Evolutionary conservation across 2,329 filamentous ascomycete species (phyloP).

Genomic region (Botrytis cinerea): DNA sequence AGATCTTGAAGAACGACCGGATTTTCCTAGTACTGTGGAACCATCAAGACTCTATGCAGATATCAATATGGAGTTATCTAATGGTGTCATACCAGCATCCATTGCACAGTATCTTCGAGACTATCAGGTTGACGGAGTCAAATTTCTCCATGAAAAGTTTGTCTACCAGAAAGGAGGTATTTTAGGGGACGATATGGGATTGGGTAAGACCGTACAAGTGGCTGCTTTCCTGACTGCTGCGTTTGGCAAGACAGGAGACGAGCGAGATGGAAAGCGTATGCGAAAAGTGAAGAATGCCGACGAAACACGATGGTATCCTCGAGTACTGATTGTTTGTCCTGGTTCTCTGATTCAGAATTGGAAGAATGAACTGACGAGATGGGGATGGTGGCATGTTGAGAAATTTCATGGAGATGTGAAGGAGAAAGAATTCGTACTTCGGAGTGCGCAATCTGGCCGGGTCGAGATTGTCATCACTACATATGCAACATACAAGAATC

Average conservation of each 20-base stretch:
- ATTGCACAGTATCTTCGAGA: slow-evolving; percentile 90
- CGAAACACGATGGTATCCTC: slow-evolving; percentile 72
- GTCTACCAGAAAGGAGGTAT: slow-evolving; percentile 84
- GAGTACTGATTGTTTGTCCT: slow-evolving; percentile 82
- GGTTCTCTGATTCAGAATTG: slow-evolving; percentile 89
- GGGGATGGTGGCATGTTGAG: slow-evolving; percentile 95
- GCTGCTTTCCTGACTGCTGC: slow-evolving; percentile 88
- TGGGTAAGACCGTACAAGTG: slow-evolving; percentile 96
- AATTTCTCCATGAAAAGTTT: slow-evolving; percentile 85
- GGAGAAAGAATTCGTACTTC: slow-evolving; percentile 71
- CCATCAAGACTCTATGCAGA: slow-evolving; percentile 73
- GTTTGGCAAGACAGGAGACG: slow-evolving; percentile 91
- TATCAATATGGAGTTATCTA: slow-evolving; percentile 72
- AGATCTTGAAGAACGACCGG: slow-evolving; percentile 67
- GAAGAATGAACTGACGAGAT: slow-evolving; percentile 80
- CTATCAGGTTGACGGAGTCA: slow-evolving; percentile 84
- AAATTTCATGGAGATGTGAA: slow-evolving; percentile 70
- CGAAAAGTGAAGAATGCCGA: slow-evolving; percentile 72
- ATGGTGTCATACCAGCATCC: slow-evolving; percentile 80
- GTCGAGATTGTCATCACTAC: slow-evolving; percentile 93
- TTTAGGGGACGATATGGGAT: slow-evolving; percentile 88
- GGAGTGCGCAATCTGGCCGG: slow-evolving; percentile 72
- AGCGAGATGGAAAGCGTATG: slow-evolving; percentile 83
- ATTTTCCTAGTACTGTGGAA: slow-evolving; percentile 61
- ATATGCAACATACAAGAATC: slow-evolving; percentile 85